Percentiles rank a stretch among this genome's conserved stretches.
These are phyloP conservation scores for Tylopilus rubrobrunneus DNA, from an alignment of 768 basidiomycete species.

Conservation along the genomic window DNA sequence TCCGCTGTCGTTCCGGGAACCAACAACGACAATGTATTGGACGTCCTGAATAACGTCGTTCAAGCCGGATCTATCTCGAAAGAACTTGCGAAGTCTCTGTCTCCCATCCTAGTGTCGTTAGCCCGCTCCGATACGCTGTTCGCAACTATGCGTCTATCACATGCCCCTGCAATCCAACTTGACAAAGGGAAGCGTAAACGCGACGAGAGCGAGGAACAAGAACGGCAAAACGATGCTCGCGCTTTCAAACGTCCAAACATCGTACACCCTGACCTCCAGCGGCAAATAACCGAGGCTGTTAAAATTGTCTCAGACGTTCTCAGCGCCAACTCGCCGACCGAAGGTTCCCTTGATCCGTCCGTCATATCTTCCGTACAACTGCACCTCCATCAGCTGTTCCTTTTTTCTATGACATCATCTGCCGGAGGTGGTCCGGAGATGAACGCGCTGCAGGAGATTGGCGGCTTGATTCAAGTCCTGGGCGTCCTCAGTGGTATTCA, in stretches of 20 bases:
- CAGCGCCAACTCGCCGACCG: conserved; percentile 29
- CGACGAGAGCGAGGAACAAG: conserved; percentile 42
- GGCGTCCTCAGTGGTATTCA: conserved; percentile 77
- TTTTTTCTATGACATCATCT: conserved; percentile 74
- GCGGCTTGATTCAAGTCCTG: conserved; percentile 78
- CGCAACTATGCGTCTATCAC: conserved; percentile 58
- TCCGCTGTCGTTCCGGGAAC: conserved; percentile 47
- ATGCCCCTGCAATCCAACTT: conserved; percentile 56
- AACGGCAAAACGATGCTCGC: conserved; percentile 24
- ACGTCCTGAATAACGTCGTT: conserved; percentile 49
- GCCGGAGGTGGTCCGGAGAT: conserved; percentile 48
- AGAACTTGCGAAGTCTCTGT: conserved; percentile 51
- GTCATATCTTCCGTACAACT: conserved; percentile 69
- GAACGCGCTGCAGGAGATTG: conserved; percentile 66
- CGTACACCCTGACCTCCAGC: conserved; percentile 45
- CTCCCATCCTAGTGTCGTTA: conserved; percentile 58
- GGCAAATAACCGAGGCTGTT: conserved; percentile 59
- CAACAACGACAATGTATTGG: conserved; percentile 45
- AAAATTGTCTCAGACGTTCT: conserved; percentile 52
- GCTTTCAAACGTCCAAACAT: conserved; percentile 45
- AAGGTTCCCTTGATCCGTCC: conserved; percentile 48
- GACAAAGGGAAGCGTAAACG: conserved; percentile 77
- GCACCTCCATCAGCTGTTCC: conserved; percentile 71
- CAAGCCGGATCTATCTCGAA: conserved; percentile 47
- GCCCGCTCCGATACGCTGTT: conserved; percentile 67